phyloP scores from a whole-genome alignment of 2,329 filamentous ascomycete species.

The Phialocephala sp. region DNA sequence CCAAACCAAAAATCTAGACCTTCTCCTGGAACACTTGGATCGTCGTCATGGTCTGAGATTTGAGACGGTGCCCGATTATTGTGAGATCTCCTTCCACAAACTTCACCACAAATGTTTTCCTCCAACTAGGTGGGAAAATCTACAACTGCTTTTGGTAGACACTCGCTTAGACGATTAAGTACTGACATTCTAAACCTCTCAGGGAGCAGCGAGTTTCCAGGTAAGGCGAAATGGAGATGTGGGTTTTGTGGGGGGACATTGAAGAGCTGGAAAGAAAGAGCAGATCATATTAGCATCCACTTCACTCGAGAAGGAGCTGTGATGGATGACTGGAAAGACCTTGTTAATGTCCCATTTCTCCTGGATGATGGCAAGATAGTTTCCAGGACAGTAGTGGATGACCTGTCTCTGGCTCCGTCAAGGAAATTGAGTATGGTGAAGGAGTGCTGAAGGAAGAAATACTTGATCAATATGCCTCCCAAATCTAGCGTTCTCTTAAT shows the following conservation, averaged over 20 bases:
- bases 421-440: neutral
- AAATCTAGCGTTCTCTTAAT: neutral
- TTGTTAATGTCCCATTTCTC: neutral
- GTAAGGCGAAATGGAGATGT: conserved; percentile 4
- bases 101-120: no score
- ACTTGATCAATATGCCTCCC: neutral
- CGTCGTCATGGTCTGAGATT: no score
- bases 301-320: conserved; percentile 8
- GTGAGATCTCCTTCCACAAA: no score
- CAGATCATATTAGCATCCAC: conserved; percentile 10
- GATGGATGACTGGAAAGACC: conserved; percentile 5
- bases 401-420: neutral
- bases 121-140: no score
- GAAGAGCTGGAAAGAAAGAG: conserved; percentile 4
- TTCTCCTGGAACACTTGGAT: no score
- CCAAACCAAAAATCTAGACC: no score
- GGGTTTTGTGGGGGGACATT: conserved; percentile 11
- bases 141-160: no score
- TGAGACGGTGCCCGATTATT: no score
- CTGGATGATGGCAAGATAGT: neutral
- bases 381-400: neutral
- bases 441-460: neutral
- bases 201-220: neutral
- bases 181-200: neutral
- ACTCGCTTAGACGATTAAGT: neutral